Percentiles rank a stretch among this genome's conserved stretches.
These are phyloP conservation scores for Quercus rubra DNA, from an alignment of 306 rosid species.

Conservation along the genomic window DNA sequence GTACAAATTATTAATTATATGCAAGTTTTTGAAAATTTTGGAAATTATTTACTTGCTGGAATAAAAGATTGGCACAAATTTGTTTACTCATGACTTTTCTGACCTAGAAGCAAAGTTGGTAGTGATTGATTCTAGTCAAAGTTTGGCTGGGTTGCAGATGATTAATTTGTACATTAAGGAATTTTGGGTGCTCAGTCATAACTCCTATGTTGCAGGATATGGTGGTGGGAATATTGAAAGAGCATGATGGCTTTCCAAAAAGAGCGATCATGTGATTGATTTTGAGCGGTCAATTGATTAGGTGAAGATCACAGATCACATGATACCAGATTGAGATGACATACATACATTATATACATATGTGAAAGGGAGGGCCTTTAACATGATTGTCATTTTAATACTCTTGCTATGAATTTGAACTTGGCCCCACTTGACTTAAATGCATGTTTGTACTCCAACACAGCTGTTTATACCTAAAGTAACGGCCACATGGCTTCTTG, in stretches of 20 bases:
- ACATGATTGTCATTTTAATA: background rate
- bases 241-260: background rate
- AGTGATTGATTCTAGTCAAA: background rate
- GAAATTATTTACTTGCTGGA: background rate
- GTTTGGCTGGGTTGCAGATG: background rate
- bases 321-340: background rate
- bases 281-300: background rate
- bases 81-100: background rate
- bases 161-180: background rate
- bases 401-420: background rate
- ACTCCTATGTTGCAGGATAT: background rate
- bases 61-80: background rate
- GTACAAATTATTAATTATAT: background rate
- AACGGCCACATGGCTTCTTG: conserved; percentile 27
- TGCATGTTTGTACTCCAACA: background rate
- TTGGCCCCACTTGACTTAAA: background rate
- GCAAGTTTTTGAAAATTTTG: background rate
- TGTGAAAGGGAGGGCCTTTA: background rate
- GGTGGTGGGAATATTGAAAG: background rate
- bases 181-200: background rate
- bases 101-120: background rate
- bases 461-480: conserved; percentile 1
- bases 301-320: conserved; percentile 1
- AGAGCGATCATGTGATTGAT: background rate
- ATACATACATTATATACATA: background rate